Conservation (phyloP, 768 basidiomycete genomes). For the Suillus paluster region DNA sequence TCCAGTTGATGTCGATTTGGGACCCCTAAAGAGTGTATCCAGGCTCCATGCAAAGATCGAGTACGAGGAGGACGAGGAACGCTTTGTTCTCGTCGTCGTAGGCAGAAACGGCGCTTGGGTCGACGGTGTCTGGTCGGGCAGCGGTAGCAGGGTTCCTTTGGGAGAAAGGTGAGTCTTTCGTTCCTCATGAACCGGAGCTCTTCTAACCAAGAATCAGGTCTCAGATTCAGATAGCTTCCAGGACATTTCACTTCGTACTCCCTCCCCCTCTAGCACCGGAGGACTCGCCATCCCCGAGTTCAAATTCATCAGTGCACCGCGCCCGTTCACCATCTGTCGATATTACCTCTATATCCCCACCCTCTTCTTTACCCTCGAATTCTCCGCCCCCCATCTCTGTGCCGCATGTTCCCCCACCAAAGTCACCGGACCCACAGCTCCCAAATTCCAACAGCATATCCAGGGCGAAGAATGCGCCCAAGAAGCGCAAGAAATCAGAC, state of each 20-base stretch:
- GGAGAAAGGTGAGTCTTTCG: constrained; percentile 68
- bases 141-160: constrained; percentile 85
- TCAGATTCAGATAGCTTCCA: constrained; percentile 95
- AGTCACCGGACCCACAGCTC: constrained; percentile 55
- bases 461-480: constrained; percentile 51
- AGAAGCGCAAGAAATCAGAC: constrained; percentile 73
- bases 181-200: neutral
- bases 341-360: constrained; percentile 81
- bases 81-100: constrained; percentile 87
- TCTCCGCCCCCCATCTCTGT: constrained; percentile 65
- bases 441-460: constrained; percentile 67
- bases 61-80: constrained; percentile 88
- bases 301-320: constrained; percentile 67
- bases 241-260: constrained; percentile 95
- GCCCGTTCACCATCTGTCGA: constrained; percentile 83
- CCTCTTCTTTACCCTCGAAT: constrained; percentile 77
- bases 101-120: constrained; percentile 99
- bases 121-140: constrained; percentile 93
- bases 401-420: constrained; percentile 47
- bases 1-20: constrained; percentile 88
- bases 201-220: constrained; percentile 56
- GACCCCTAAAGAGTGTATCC: constrained; percentile 97
- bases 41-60: constrained; percentile 94
- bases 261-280: constrained; percentile 85
- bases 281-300: constrained; percentile 81